Conservation (phyloP, 192 early-diverging fungal species). For the Entomortierella lignicola region DNA sequence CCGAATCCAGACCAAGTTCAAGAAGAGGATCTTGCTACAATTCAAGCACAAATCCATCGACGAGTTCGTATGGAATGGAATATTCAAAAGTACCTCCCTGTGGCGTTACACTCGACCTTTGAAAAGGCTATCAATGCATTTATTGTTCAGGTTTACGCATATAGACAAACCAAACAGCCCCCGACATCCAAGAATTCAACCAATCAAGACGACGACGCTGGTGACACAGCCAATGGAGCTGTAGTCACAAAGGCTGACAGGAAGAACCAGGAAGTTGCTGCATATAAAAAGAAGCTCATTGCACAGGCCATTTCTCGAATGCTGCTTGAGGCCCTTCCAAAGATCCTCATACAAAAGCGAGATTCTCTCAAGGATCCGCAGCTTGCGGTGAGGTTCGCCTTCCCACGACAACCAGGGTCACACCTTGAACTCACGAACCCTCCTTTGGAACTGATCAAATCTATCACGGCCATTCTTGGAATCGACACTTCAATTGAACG, state of each 20-base stretch:
- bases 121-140: constrained; percentile 76
- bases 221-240: constrained; percentile 7
- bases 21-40: constrained; percentile 37
- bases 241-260: constrained; percentile 24
- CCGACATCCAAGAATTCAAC: not conserved
- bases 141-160: constrained; percentile 69
- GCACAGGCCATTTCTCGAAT: constrained; percentile 71
- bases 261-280: constrained; percentile 43
- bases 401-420: constrained; percentile 81
- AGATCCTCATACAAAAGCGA: constrained; percentile 60
- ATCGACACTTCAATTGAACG: constrained; percentile 78
- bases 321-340: constrained; percentile 70
- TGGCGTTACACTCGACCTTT: constrained; percentile 78
- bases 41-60: constrained; percentile 21
- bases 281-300: constrained; percentile 63
- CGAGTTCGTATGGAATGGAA: constrained; percentile 87
- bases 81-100: constrained; percentile 88
- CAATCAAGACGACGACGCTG: constrained; percentile 9
- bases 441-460: constrained; percentile 88
- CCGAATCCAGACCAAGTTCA: constrained; percentile 42
- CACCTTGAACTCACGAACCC: constrained; percentile 74
- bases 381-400: constrained; percentile 59
- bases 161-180: constrained; percentile 56
- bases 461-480: constrained; percentile 78
- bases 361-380: constrained; percentile 56